Conservation (phyloP, 495 filamentous ascomycete species). For the Penicillium daleae region DNA sequence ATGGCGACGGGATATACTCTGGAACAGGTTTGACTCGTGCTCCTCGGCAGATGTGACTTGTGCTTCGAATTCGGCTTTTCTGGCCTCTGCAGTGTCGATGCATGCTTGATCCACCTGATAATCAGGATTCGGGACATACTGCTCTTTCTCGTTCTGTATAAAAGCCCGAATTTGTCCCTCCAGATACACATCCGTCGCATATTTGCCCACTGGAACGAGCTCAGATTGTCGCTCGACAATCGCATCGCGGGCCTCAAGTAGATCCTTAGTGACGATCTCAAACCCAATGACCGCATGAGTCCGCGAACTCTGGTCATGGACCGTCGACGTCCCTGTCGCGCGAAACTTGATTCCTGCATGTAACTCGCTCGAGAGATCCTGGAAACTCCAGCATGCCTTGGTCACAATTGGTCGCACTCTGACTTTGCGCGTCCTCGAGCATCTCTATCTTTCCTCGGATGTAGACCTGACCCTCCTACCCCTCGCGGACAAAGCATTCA, state of each 20-base stretch:
- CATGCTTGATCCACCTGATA: not conserved
- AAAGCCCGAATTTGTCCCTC: not conserved
- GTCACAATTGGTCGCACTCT: not conserved
- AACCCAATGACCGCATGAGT: not conserved
- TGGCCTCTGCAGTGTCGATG: not conserved
- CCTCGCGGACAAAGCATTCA: not conserved
- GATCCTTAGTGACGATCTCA: not conserved
- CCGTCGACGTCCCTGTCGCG: not conserved
- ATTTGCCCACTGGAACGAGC: not conserved
- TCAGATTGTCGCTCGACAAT: not conserved
- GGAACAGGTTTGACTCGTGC: not conserved
- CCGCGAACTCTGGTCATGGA: not conserved
- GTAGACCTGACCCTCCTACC: not conserved
- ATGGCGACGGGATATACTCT: not conserved
- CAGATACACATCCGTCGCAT: not conserved
- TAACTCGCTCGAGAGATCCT: not conserved
- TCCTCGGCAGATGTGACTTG: not conserved
- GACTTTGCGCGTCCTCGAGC: conserved; percentile 1
- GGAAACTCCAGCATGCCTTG: not conserved
- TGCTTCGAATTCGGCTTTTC: not conserved
- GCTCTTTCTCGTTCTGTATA: not conserved
- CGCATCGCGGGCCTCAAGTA: not conserved
- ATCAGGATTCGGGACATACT: not conserved
- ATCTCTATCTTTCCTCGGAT: not conserved
- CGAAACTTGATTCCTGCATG: not conserved